phyloP scores from a whole-genome alignment of 2,329 filamentous ascomycete genomes.

The Xylariales sp. region DNA sequence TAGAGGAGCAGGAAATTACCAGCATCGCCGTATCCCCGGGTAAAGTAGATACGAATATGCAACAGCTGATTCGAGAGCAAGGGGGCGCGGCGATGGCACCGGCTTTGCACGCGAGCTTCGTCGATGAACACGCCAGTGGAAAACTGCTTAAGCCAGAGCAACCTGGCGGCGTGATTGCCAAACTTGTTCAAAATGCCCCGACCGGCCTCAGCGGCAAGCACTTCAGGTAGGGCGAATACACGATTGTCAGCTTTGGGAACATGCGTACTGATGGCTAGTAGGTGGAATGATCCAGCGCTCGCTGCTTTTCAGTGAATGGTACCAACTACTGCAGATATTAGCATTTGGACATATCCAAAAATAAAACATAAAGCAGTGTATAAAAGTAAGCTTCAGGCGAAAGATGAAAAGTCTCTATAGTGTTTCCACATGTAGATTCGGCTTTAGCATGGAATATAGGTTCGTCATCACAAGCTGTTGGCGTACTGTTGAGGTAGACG shows the following conservation, averaged over 20 bases:
- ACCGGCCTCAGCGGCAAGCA: conserved; percentile 72
- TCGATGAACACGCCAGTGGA: conserved; percentile 64
- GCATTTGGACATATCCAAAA: conserved; percentile 10
- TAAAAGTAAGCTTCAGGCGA: conserved; percentile 59
- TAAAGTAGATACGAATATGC: conserved; percentile 86
- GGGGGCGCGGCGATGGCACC: conserved; percentile 46
- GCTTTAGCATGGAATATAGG: conserved; percentile 75
- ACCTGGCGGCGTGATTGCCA: conserved; percentile 82
- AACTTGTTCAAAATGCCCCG: conserved; percentile 62
- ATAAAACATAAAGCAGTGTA: conserved; percentile 12
- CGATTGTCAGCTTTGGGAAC: no score
- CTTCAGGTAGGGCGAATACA: conserved; percentile 55
- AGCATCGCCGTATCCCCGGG: conserved; percentile 73
- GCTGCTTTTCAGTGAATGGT: conserved; percentile 46
- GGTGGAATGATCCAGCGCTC: conserved; percentile 51
- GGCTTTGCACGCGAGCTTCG: conserved; percentile 63
- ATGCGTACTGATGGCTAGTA: no score
- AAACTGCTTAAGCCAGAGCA: conserved; percentile 75
- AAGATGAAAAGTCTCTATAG: conserved; percentile 75
- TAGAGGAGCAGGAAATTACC: conserved; percentile 73
- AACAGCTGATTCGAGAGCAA: conserved; percentile 68
- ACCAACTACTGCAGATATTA: no score
- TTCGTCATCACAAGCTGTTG: conserved; percentile 59
- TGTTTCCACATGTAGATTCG: conserved; percentile 64
- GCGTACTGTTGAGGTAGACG: conserved; percentile 2